Percentiles rank a stretch among this genome's conserved stretches.
These are phyloP conservation scores for Phialophora verrucosa DNA, from an alignment of 2,329 filamentous ascomycete genomes.

Conservation along the genomic window DNA sequence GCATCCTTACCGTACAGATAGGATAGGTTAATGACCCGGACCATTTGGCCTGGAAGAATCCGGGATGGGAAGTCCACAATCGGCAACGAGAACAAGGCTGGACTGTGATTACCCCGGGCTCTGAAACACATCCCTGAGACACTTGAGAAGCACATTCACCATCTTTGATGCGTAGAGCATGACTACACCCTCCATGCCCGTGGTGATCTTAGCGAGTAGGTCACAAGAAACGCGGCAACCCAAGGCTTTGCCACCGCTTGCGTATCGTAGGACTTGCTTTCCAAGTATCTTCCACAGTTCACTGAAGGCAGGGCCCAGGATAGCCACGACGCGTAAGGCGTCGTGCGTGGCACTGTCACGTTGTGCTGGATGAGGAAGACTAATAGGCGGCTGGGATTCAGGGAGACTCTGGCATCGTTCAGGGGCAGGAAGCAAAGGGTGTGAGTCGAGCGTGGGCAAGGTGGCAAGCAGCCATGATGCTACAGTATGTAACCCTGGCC, in stretches of 20 bases:
- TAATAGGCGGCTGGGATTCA: neutral
- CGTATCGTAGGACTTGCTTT: conserved; percentile 86
- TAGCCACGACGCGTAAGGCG: conserved; percentile 79
- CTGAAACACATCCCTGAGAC: conserved; percentile 68
- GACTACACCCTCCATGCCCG: conserved; percentile 78
- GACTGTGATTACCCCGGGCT: no score
- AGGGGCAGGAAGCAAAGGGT: neutral
- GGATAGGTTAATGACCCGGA: no score
- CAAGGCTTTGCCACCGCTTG: conserved; percentile 80
- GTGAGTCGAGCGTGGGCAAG: neutral
- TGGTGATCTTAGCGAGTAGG: conserved; percentile 87
- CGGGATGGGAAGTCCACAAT: no score
- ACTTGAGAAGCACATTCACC: conserved; percentile 81
- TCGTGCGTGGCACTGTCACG: conserved; percentile 88
- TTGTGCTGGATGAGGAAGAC: neutral
- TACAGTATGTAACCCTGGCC: neutral
- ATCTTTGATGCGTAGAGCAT: conserved; percentile 79
- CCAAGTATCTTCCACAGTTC: conserved; percentile 96
- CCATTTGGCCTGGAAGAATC: no score
- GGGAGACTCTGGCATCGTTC: neutral
- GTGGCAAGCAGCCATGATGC: neutral
- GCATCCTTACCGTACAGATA: no score
- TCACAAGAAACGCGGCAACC: conserved; percentile 91
- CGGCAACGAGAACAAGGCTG: no score
- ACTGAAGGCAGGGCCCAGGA: conserved; percentile 78